Conservation (phyloP, 768 basidiomycete genomes). For the Calocybe gangraenosa region DNA sequence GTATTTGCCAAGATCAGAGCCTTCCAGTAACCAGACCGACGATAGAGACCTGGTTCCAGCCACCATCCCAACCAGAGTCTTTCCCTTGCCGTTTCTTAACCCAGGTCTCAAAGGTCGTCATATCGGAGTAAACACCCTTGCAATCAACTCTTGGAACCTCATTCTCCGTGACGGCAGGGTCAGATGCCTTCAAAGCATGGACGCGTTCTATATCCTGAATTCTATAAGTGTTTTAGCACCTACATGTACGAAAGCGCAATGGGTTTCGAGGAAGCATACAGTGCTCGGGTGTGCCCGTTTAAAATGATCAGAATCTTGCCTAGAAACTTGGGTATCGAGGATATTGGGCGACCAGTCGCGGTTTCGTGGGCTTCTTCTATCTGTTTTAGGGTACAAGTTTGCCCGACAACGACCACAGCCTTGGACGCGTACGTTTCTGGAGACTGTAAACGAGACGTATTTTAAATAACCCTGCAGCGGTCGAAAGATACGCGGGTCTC, state of each 20-base stretch:
- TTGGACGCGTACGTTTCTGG: constrained; percentile 21
- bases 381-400: constrained; percentile 24
- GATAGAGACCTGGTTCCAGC: constrained; percentile 27
- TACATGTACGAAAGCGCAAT: neutral
- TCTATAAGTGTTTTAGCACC: constrained; percentile 11
- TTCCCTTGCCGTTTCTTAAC: constrained; percentile 12
- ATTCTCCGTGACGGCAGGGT: constrained; percentile 17
- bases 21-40: constrained; percentile 20
- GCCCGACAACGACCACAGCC: constrained; percentile 24
- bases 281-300: constrained; percentile 24
- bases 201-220: constrained; percentile 24
- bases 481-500: neutral
- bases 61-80: constrained; percentile 1
- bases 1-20: constrained; percentile 6
- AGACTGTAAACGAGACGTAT: too few relatives aligned
- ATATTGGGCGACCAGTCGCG: constrained; percentile 22
- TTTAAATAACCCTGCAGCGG: neutral
- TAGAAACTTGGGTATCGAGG: constrained; percentile 24
- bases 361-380: constrained; percentile 23
- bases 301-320: constrained; percentile 21
- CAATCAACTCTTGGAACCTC: constrained; percentile 18
- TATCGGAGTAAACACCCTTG: constrained; percentile 20
- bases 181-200: constrained; percentile 13
- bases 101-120: constrained; percentile 27
- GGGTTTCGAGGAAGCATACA: constrained; percentile 21